A percentile compares a stretch with the other conserved stretches of the same genome.
These are phyloP conservation scores for Blastobotrys terrestris DNA, from an alignment of 805 yeast genomes.

Conservation along the genomic window DNA sequence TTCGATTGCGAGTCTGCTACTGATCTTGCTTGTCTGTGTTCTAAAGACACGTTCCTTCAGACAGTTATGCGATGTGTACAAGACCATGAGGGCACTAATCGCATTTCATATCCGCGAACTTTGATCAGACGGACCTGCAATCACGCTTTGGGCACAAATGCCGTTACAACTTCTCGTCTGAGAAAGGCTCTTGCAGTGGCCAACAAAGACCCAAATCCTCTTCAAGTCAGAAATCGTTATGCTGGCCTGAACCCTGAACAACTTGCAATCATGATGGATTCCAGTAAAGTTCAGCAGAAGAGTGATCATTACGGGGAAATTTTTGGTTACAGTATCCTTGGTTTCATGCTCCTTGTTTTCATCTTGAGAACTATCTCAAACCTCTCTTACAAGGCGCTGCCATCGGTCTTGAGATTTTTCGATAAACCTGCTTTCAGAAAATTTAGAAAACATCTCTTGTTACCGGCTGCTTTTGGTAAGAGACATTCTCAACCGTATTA, in stretches of 20 bases:
- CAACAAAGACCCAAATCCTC: not conserved
- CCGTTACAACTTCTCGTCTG: not conserved
- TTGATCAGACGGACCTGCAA: not conserved
- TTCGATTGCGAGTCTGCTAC: not conserved
- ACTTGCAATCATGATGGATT: not conserved
- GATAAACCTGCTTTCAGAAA: constrained; percentile 12
- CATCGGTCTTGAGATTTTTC: not conserved
- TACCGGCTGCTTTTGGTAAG: constrained; percentile 27
- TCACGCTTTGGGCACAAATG: not conserved
- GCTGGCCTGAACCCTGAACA: not conserved
- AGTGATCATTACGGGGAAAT: not conserved
- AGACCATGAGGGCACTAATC: not conserved
- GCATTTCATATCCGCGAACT: not conserved
- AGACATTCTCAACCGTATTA: constrained; percentile 22
- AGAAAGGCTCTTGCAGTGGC: not conserved
- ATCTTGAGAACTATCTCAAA: not conserved
- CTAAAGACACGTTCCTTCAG: not conserved
- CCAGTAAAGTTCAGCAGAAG: not conserved
- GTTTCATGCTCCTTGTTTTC: constrained; percentile 2
- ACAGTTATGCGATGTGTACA: not conserved
- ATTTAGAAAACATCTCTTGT: constrained; percentile 14
- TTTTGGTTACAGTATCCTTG: not conserved
- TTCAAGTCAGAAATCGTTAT: not conserved
- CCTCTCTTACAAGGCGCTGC: constrained; percentile 1
- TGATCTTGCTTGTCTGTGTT: not conserved